These are phyloP conservation scores for Nicotiana benthamiana DNA, from an alignment of 257 asterid species.

Conservation along the genomic window DNA sequence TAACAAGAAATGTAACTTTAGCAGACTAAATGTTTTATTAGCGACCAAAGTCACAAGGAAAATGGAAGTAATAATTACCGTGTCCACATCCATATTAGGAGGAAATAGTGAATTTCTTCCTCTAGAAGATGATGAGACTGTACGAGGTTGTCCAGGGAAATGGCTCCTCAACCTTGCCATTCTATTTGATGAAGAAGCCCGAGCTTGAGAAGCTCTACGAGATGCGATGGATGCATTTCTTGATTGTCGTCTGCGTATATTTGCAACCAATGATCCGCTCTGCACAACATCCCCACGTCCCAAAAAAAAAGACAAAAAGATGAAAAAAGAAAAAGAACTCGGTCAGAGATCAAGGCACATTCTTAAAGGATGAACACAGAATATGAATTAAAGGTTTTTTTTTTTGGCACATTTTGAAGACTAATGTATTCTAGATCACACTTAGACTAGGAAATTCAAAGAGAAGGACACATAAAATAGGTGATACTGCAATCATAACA, in stretches of 20 bases:
- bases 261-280: constrained; percentile 36
- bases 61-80: constrained; percentile 35
- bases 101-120: constrained; percentile 49
- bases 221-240: constrained; percentile 29
- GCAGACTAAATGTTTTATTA: background rate
- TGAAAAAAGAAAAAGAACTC: background rate
- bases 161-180: constrained; percentile 57
- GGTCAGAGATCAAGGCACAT: background rate
- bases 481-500: background rate
- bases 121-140: constrained; percentile 27
- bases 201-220: constrained; percentile 42
- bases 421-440: background rate
- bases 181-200: constrained; percentile 42
- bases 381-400: background rate
- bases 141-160: constrained; percentile 64
- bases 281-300: constrained; percentile 18
- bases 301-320: constrained; percentile 1
- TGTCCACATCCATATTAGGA: constrained; percentile 68
- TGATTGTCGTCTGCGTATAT: constrained; percentile 36
- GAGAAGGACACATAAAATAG: background rate
- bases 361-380: background rate
- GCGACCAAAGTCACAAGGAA: background rate
- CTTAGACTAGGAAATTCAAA: background rate
- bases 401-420: background rate
- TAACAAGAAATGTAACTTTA: background rate